Percentiles rank a stretch among this genome's conserved stretches.
phyloP scores from a whole-genome alignment of 2,329 filamentous ascomycete species.

The Nemania serpens region DNA sequence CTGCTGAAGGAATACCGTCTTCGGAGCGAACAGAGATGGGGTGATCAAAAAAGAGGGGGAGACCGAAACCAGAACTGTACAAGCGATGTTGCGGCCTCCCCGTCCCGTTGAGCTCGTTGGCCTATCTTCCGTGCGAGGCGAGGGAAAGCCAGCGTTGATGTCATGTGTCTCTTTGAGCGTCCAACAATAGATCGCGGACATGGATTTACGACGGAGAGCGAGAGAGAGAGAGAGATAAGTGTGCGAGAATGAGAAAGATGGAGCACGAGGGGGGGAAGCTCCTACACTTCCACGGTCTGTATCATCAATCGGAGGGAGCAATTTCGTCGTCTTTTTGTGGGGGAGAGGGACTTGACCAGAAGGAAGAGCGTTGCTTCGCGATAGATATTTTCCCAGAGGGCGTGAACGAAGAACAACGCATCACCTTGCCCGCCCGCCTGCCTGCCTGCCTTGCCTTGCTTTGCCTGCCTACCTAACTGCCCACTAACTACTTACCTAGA shows the following conservation, averaged over 20 bases:
- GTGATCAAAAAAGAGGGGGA: slow-evolving; percentile 3
- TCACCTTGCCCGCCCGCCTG: slow-evolving; percentile 8
- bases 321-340: slow-evolving; percentile 24
- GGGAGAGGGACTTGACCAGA: slow-evolving; percentile 2
- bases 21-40: slow-evolving; percentile 15
- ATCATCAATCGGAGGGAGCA: slow-evolving; percentile 18
- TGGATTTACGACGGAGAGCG: background rate
- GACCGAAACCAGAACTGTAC: slow-evolving; percentile 1
- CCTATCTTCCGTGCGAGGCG: slow-evolving; percentile 9
- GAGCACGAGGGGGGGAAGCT: background rate
- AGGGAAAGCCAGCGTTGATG: slow-evolving; percentile 19
- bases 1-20: slow-evolving; percentile 60
- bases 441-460: background rate
- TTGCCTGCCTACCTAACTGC: too few species aligned
- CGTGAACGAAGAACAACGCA: slow-evolving; percentile 13
- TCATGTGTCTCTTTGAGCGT: slow-evolving; percentile 19
- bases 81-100: slow-evolving; percentile 8
- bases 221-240: slow-evolving; percentile 1
- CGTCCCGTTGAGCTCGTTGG: slow-evolving; percentile 12
- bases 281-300: slow-evolving; percentile 22
- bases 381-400: slow-evolving; percentile 24
- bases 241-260: slow-evolving; percentile 5
- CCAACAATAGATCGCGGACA: slow-evolving; percentile 21
- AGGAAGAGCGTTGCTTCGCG: slow-evolving; percentile 23
- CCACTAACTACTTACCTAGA: too few species aligned